Percentiles rank a stretch among this genome's conserved stretches.
Evolutionary conservation across 768 basidiomycete species (phyloP).

Genomic region (Lentinula boryana): DNA sequence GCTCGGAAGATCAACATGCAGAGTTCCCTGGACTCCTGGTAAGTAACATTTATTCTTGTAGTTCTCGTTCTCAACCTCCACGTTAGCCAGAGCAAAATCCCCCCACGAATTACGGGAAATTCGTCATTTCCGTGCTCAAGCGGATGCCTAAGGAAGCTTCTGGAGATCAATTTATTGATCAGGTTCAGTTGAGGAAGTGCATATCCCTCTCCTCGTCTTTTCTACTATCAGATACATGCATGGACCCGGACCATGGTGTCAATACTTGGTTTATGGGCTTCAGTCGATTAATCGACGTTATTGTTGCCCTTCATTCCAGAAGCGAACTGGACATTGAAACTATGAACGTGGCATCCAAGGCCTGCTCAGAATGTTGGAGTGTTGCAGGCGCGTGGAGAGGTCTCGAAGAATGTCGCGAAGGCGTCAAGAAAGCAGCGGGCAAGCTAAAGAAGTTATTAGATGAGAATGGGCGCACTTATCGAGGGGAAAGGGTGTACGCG

Average conservation of each 20-base stretch:
- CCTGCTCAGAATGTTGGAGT: constrained; percentile 80
- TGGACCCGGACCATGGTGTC: constrained; percentile 50
- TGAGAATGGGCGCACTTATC: constrained; percentile 42
- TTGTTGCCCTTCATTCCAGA: constrained; percentile 62
- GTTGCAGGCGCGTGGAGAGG: constrained; percentile 65
- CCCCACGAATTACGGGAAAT: constrained; percentile 55
- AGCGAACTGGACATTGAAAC: constrained; percentile 75
- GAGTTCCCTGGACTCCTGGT: neutral
- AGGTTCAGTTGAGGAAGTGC: constrained; percentile 54
- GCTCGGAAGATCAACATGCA: neutral
- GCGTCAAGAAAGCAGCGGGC: constrained; percentile 52
- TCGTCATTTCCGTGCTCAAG: constrained; percentile 51
- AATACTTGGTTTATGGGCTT: constrained; percentile 64
- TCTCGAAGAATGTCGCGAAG: constrained; percentile 56
- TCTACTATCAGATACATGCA: constrained; percentile 68
- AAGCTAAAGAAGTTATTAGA: constrained; percentile 57
- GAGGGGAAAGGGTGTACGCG: constrained; percentile 29
- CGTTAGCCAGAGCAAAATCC: constrained; percentile 21
- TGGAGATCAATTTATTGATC: constrained; percentile 43
- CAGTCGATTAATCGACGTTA: constrained; percentile 61
- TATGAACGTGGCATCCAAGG: constrained; percentile 59
- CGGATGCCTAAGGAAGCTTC: constrained; percentile 33
- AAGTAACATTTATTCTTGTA: neutral
- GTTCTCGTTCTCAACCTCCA: neutral
- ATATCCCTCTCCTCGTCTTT: constrained; percentile 73